phyloP scores from a whole-genome alignment of 1,139 yeast genomes.

The Meyerozyma guilliermondii region DNA sequence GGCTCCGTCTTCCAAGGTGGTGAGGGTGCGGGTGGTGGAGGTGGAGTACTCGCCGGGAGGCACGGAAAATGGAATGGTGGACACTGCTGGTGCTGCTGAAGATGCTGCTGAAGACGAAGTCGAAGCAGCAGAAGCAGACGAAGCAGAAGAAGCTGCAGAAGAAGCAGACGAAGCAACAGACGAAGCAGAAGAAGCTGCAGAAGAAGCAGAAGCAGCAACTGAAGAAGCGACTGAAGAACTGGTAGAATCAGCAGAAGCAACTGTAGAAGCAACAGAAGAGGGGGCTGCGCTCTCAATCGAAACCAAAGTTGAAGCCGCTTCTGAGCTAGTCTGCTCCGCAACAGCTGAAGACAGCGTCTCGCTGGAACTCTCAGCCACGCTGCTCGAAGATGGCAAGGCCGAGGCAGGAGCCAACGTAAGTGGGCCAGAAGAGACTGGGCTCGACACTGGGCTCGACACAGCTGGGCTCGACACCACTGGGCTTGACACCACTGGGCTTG shows the following conservation, averaged over 20 bases:
- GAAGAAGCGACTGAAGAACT: no score
- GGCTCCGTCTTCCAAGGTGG: conserved; percentile 4
- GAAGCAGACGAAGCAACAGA: no score
- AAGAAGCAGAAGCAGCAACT: conserved; percentile 6
- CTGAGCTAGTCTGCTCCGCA: neutral
- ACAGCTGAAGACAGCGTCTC: neutral
- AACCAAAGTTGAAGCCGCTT: neutral
- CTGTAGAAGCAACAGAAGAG: conserved; percentile 1
- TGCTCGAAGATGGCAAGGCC: no score
- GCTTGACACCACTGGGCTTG: no score
- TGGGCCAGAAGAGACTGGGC: no score
- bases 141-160: no score
- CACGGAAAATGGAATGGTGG: conserved; percentile 1
- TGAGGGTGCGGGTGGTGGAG: conserved; percentile 1
- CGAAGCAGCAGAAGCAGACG: conserved; percentile 4
- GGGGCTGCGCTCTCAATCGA: conserved; percentile 4
- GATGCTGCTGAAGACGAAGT: conserved; percentile 3
- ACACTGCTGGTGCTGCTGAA: neutral
- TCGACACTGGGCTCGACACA: no score
- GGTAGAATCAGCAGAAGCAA: neutral
- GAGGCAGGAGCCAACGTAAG: no score
- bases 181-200: conserved; percentile 6
- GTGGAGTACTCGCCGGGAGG: conserved; percentile 3
- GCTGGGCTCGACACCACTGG: no score
- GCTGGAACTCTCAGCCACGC: neutral